phyloP scores from a whole-genome alignment of 768 basidiomycete genomes.

The Kwoniella newhampshirensis region DNA sequence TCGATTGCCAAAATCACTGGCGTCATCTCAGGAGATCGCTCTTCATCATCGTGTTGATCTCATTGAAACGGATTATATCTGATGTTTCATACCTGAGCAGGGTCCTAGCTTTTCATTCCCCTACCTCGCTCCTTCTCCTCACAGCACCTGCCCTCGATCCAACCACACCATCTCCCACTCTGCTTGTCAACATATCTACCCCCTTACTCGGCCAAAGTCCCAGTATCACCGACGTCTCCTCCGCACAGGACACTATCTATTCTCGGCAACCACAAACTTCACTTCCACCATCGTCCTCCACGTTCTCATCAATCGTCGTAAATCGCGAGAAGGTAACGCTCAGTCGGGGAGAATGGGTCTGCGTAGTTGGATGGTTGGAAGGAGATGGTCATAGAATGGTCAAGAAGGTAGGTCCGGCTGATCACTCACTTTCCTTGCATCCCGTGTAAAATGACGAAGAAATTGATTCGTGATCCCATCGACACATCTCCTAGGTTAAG shows the following conservation, averaged over 20 bases:
- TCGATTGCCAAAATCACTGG: too few relatives aligned
- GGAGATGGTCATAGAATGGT: conserved; percentile 17
- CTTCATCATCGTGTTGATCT: not conserved
- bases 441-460: not conserved
- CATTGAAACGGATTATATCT: not conserved
- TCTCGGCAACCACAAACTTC: not conserved
- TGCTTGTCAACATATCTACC: conserved; percentile 33
- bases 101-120: conserved; percentile 31
- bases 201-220: conserved; percentile 34
- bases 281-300: not conserved
- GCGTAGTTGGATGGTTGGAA: conserved; percentile 44
- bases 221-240: conserved; percentile 18
- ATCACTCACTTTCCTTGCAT: too few relatives aligned
- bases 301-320: not conserved
- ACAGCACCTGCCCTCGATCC: conserved; percentile 4
- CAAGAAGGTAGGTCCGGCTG: conserved; percentile 19
- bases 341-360: conserved; percentile 35
- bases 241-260: conserved; percentile 16
- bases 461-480: not conserved
- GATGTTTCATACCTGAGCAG: conserved; percentile 10
- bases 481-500: conserved; percentile 6
- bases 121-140: conserved; percentile 24
- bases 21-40: too few relatives aligned
- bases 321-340: conserved; percentile 30
- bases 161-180: conserved; percentile 8